Base-by-base conservation (phyloP, 495 filamentous ascomycete genomes). In the Penicillium egyptiacum region DNA sequence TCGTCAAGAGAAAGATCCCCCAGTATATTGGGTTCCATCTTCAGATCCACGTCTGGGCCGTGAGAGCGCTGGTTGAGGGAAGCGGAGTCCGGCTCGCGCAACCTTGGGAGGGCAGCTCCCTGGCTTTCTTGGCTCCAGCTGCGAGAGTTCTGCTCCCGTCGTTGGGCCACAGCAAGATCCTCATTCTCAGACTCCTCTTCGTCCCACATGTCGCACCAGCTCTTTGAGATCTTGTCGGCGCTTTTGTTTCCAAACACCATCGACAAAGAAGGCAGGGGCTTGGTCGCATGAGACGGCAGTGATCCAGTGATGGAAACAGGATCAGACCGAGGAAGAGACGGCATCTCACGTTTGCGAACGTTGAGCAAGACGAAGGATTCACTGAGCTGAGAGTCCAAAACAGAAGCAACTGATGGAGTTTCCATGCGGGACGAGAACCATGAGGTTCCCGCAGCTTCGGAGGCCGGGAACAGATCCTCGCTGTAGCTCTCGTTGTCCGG, bases 181-280 rank as follows among this genome's bases (percentile, higher is more conserved):
- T 84, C 80, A 43, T 77, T 77, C 69, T 89, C 82, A 17, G 82
- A 80, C 61, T 94, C 82, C 51, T 96, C 92, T 70, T 96, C 92
- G 54, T 96, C 92, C 87, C 89, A 97, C 61, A 97, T 79, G 73
- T 97, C 92, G 63, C 91, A 94, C 92, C 92, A 97, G 79, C 92
- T 97, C 84, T 97, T 96, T 26, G 92, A 94, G 11, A 92, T 88
- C 47, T 77, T 70, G 19, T 82, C 75, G 4, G 88, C 83, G 59
- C 82, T 82, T 26, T 54, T 84, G 68, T 84, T 86, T 25, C 89
- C 89, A 67, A 94, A 93, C 20, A 93, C 82, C 59, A 86, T 81
- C 4, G 89, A 85, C 76, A 95, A 82, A 26, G 84, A 83, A 4
- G 86, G 82, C 47, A 85, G 73, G 35, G 79, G 81, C 55, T 83